A percentile compares a stretch with the other conserved stretches of the same genome.
Conservation (phyloP, 805 yeast genomes). For the Torulaspora maleeae region DNA sequence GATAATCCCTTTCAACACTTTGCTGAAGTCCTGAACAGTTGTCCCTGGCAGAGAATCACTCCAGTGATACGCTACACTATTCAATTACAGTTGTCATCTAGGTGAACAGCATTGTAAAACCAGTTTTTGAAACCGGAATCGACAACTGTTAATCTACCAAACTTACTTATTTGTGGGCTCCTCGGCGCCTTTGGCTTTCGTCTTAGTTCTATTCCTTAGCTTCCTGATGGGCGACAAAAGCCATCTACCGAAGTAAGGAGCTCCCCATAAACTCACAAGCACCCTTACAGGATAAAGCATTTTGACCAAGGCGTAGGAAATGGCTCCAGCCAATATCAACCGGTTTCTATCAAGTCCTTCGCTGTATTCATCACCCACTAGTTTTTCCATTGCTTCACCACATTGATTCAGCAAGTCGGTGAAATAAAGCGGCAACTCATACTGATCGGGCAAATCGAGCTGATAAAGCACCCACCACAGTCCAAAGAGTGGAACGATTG, state of each 20-base stretch:
- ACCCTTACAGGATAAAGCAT: slow-evolving; percentile 35
- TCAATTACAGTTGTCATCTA: too few species aligned
- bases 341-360: slow-evolving; percentile 43
- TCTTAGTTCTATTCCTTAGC: slow-evolving; percentile 7
- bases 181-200: neutral
- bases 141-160: neutral
- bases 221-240: slow-evolving; percentile 20
- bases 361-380: slow-evolving; percentile 39
- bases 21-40: too few species aligned
- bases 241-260: slow-evolving; percentile 32
- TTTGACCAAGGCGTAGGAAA: slow-evolving; percentile 68
- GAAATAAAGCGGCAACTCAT: slow-evolving; percentile 23
- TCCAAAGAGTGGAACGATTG: slow-evolving; percentile 63
- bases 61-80: too few species aligned
- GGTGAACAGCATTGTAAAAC: neutral
- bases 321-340: slow-evolving; percentile 65
- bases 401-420: slow-evolving; percentile 51
- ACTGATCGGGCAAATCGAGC: slow-evolving; percentile 37
- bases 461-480: slow-evolving; percentile 64
- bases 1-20: too few species aligned
- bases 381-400: slow-evolving; percentile 49
- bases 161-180: neutral
- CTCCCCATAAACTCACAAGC: slow-evolving; percentile 33
- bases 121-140: neutral
- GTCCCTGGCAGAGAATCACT: too few species aligned